Evolutionary conservation across 441 rosid species (phyloP).

Genomic region (Melastoma candidum): DNA sequence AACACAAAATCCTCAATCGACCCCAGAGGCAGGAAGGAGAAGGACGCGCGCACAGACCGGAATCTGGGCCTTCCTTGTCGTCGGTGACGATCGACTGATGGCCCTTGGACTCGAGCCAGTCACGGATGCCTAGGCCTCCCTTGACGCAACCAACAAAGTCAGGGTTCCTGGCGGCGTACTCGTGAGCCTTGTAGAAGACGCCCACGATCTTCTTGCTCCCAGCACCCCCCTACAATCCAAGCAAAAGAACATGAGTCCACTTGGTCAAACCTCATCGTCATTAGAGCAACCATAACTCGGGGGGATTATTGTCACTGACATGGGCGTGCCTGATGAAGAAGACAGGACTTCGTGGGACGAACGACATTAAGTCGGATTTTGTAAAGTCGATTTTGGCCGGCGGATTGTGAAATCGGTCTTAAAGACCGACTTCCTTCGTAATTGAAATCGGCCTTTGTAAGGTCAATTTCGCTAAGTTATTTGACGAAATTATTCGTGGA

Average conservation of each 20-base stretch:
- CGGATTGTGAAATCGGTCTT: too few species aligned
- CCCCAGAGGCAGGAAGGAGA: background rate
- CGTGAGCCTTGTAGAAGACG: slow-evolving; percentile 89
- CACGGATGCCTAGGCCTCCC: slow-evolving; percentile 63
- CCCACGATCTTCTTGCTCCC: slow-evolving; percentile 90
- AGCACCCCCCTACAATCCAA: slow-evolving; percentile 43
- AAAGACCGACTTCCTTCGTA: too few species aligned
- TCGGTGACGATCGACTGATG: slow-evolving; percentile 85
- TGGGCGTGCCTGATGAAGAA: slow-evolving; percentile 2
- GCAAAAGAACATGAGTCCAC: background rate
- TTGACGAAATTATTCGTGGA: too few species aligned
- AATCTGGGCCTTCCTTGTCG: slow-evolving; percentile 85
- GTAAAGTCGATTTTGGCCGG: too few species aligned
- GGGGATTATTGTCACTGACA: slow-evolving; percentile 1
- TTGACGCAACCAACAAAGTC: slow-evolving; percentile 76
- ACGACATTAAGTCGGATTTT: too few species aligned
- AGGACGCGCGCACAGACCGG: slow-evolving; percentile 29
- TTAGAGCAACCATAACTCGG: background rate
- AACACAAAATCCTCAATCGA: background rate
- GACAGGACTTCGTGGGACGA: too few species aligned
- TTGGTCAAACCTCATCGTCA: background rate
- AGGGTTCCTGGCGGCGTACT: slow-evolving; percentile 67
- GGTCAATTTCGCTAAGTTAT: too few species aligned
- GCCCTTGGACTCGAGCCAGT: slow-evolving; percentile 80
- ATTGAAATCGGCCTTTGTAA: too few species aligned